Evolutionary conservation across 2,329 filamentous ascomycete genomes (phyloP).

Genomic region (Harringtonia aguacate): DNA sequence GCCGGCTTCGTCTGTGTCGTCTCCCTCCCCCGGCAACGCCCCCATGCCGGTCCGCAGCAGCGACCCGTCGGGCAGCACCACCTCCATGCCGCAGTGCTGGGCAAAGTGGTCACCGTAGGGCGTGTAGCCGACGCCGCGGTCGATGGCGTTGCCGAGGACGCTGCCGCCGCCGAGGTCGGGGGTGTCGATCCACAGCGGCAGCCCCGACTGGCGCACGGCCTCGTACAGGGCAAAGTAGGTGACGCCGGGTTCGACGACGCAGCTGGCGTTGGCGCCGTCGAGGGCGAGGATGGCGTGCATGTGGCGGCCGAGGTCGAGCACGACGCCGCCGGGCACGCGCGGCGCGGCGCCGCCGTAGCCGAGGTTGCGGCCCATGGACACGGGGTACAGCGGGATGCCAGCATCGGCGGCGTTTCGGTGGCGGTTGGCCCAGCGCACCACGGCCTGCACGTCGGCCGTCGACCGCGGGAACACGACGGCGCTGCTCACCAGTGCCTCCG

Average conservation of each 20-base stretch:
- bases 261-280: constrained; percentile 35
- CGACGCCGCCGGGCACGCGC: constrained; percentile 37
- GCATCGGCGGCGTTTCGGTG: not conserved
- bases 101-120: constrained; percentile 29
- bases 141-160: constrained; percentile 33
- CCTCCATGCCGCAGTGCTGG: constrained; percentile 18
- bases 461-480: constrained; percentile 31
- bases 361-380: constrained; percentile 37
- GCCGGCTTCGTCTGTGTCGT: constrained; percentile 6
- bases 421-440: constrained; percentile 27
- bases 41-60: constrained; percentile 36
- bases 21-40: constrained; percentile 28
- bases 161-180: constrained; percentile 30
- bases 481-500: constrained; percentile 30
- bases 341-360: constrained; percentile 42
- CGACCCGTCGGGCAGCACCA: constrained; percentile 29
- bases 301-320: constrained; percentile 37
- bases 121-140: constrained; percentile 35
- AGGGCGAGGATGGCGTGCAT: constrained; percentile 44
- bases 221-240: constrained; percentile 40
- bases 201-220: constrained; percentile 25
- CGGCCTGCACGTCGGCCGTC: constrained; percentile 33
- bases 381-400: constrained; percentile 34
- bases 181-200: constrained; percentile 31
- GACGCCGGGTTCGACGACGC: constrained; percentile 44